Evolutionary conservation across 2,329 filamentous ascomycete species (phyloP).

Genomic region (Pseudogymnoascus sp.): DNA sequence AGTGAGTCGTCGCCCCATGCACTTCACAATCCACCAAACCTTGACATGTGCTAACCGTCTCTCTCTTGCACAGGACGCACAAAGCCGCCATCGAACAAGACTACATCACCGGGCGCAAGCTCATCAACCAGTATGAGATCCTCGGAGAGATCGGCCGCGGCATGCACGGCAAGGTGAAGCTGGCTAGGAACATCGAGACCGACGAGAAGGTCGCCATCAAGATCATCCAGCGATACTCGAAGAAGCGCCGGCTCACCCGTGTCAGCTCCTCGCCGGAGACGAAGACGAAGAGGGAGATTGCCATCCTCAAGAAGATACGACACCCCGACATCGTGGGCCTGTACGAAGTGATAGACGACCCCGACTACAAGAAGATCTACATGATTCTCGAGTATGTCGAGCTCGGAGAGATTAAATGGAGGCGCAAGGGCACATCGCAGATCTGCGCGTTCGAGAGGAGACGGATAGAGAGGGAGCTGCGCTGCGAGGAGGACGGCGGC

Average conservation of each 20-base stretch:
- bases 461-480: conserved; percentile 68
- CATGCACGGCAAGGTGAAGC: conserved; percentile 95
- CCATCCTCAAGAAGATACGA: conserved; percentile 95
- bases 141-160: conserved; percentile 93
- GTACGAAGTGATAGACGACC: conserved; percentile 95
- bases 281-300: conserved; percentile 92
- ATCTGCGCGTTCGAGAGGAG: conserved; percentile 78
- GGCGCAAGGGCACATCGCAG: conserved; percentile 77
- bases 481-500: conserved; percentile 50
- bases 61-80: conserved; percentile 57
- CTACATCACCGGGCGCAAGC: conserved; percentile 80
- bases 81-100: conserved; percentile 88
- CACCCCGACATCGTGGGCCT: conserved; percentile 96
- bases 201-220: conserved; percentile 89
- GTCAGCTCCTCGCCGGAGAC: conserved; percentile 60
- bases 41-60: conserved; percentile 15
- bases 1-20: conserved; percentile 48
- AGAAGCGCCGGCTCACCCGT: conserved; percentile 83
- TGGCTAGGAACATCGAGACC: conserved; percentile 73
- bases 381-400: conserved; percentile 95
- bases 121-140: conserved; percentile 97
- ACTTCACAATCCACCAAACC: conserved; percentile 9
- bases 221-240: conserved; percentile 94
- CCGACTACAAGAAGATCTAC: conserved; percentile 94
- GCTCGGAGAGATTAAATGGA: conserved; percentile 89